Evolutionary conservation across 129 eudicot species (phyloP), one percentile per base, ranked within the genome.

Genomic region (Centaurea solstitialis): DNA sequence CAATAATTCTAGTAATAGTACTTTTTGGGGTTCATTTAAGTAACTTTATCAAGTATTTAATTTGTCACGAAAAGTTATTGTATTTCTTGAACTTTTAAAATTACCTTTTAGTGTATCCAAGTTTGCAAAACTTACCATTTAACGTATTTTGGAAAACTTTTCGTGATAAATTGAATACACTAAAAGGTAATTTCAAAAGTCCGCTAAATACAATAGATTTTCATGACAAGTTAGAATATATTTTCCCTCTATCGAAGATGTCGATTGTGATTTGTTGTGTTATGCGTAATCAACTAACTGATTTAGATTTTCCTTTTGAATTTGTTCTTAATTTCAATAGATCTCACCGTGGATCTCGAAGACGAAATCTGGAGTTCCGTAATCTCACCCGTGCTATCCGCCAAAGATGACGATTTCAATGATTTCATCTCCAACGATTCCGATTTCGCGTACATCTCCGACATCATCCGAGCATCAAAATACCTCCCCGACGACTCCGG

Each of bases 401-500:
- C 82, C n/a, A 79, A 10, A 8, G 81, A 40, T 70, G 73, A 82
- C 1, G 67, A 26, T 26, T 26, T 26, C 30, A 1, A 26, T 2
- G 1, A 82, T 21, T 86, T 70, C 76, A 17, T 6, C 5, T 70
- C 70, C 0, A n/a, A 80, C 30, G 77, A 81, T 37, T 66, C 81
- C 0, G 78, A 80, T 62, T 33, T 76, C 62, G 20, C 53, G 17
- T 85, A 80, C 90, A 85, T 96, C 53, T 87, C 93, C 4, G 91
- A 91, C n/a, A 87, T 96, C 13, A 80, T 96, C 64, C 81, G 87
- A 77, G 97, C 98, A 59, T 91, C 92, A 1, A 84, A 70, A 59
- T 87, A 88, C 82, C 84, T 91, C 15, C 91, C 90, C 0, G 97
- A 91, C 23, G 98, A 96, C n/a, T 72, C 89, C 0, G 90, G 85